Evolutionary conservation across 331 rosid species (phyloP), one percentile per base, ranked within the genome.

Genomic region (Quercus lobata): DNA sequence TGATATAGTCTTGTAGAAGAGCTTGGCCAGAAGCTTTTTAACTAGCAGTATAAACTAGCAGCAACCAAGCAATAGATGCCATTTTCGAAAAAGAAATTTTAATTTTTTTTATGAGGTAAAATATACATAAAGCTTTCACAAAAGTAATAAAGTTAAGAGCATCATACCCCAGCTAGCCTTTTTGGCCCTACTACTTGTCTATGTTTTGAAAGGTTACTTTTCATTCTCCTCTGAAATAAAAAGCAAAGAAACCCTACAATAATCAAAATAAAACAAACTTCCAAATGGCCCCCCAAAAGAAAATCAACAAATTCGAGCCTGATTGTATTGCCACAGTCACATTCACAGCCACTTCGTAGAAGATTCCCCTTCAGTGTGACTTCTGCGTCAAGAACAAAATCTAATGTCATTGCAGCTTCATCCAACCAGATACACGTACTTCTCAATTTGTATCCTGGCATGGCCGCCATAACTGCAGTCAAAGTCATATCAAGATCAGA

Each of bases 371-470:
- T 74, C 76, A 72, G 44, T 55, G 75, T 55, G 72, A 81, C 82
- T 79, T 89, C 89, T 65, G 91, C 94, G 37, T 93, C 91, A 34
- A 95, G 96, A 84, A 93, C 88, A 86, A 96, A 95, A 91, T 96
- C 98, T 80, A 89, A 79, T 3, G 95, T 83, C 83, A 72, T 75
- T 9, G 88, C 88, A 73, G 91, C 91, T 69, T 84, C 92, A 54
- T 89, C 92, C 76, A 95, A 79, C 96, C 91, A 91, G 83, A 93
- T 87, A 74, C 83, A 24, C 6, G 97, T 95, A 19, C 84, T 90
- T 89, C 87, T 95, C 54, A 97, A 85, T 79, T 88, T 89, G 91
- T 89, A 93, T 32, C 98, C 97, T n/a, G 92, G 83, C 83, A 82
- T 88, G 52, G 81, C 56, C 14, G 93, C 99, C 52, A 79, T 77